Evolutionary conservation across 164 flowering plant species (phyloP).

Genomic region (Liriodendron chinense): DNA sequence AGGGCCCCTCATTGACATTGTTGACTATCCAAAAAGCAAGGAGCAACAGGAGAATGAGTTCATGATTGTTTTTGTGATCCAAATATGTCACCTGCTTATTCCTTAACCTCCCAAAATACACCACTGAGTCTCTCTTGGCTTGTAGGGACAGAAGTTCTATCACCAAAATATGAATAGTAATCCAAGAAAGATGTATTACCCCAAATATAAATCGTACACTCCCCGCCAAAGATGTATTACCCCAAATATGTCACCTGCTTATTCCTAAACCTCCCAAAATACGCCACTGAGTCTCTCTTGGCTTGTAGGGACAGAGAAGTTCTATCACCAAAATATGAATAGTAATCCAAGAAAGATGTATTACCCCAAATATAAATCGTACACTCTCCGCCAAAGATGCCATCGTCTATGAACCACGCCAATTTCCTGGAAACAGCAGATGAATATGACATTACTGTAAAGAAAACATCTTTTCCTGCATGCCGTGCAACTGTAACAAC

Average conservation of each 20-base stretch:
- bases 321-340: not conserved
- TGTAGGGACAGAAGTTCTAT: not conserved
- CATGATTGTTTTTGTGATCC: too few species aligned
- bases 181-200: conserved; percentile 38
- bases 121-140: not conserved
- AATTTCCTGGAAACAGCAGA: conserved; percentile 56
- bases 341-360: not conserved
- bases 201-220: conserved; percentile 90
- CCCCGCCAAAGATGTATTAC: conserved; percentile 99
- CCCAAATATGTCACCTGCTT: too few species aligned
- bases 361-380: conserved; percentile 97
- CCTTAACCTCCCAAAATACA: too few species aligned
- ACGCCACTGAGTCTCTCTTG: not conserved
- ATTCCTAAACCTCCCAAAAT: too few species aligned
- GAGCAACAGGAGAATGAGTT: too few species aligned
- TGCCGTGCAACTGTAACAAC: not conserved
- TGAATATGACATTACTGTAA: conserved; percentile 3
- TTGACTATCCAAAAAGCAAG: too few species aligned
- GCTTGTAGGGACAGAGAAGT: not conserved
- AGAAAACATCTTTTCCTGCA: not conserved
- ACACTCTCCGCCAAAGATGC: conserved; percentile 98
- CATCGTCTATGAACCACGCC: conserved; percentile 97
- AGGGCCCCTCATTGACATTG: too few species aligned
- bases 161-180: not conserved
- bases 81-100: too few species aligned